Percentiles rank a stretch among this genome's conserved stretches.
Conservation (phyloP, 2,329 filamentous ascomycete genomes). For the Sclerotinia minor region DNA sequence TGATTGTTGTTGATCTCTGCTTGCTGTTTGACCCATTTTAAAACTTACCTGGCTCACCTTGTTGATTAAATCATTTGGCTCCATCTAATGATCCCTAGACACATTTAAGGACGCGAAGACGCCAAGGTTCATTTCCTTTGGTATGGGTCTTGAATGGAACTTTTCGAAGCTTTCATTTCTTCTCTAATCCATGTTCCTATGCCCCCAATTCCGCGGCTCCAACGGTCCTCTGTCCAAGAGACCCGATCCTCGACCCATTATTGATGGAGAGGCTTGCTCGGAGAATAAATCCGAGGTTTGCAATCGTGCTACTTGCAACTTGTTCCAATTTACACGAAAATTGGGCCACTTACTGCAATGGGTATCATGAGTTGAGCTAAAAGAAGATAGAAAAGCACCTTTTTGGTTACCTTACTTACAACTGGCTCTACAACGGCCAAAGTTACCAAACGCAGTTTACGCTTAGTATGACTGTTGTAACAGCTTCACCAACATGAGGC, state of each 20-base stretch:
- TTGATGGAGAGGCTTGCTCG: slow-evolving; percentile 5
- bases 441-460: slow-evolving; percentile 14
- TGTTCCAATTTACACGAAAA: slow-evolving; percentile 1
- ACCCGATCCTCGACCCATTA: slow-evolving; percentile 21
- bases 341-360: slow-evolving; percentile 12
- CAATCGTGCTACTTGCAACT: slow-evolving; percentile 13
- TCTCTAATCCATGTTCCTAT: slow-evolving; percentile 26
- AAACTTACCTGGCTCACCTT: slow-evolving; percentile 9
- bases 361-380: neutral
- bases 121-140: slow-evolving; percentile 23
- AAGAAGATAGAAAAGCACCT: neutral
- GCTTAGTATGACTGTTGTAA: slow-evolving; percentile 5
- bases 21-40: slow-evolving; percentile 6
- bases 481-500: neutral
- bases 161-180: slow-evolving; percentile 26
- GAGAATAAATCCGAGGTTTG: slow-evolving; percentile 15
- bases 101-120: neutral
- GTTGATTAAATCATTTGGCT: neutral
- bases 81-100: slow-evolving; percentile 9
- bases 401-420: slow-evolving; percentile 3
- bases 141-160: slow-evolving; percentile 14
- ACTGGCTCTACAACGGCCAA: neutral
- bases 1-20: neutral
- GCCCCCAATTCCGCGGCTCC: slow-evolving; percentile 20
- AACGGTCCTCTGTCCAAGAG: slow-evolving; percentile 18